Percentiles rank a stretch among this genome's conserved stretches.
Evolutionary conservation across 176 grass and related monocot genomes (phyloP).

Genomic region (Thinopyrum elongatum): DNA sequence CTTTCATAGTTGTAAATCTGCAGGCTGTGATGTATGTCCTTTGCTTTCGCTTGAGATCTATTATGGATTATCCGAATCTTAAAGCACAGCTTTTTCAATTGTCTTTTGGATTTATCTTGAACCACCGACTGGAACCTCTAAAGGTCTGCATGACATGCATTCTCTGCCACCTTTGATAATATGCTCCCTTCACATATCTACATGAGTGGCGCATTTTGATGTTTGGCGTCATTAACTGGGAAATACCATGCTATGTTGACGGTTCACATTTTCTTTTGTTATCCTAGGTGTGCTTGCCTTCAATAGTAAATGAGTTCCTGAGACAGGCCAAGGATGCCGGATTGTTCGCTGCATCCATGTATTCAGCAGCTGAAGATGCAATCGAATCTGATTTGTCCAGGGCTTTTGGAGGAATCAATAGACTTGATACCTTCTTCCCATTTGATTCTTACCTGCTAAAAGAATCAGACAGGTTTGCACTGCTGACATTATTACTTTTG

Average conservation of each 20-base stretch:
- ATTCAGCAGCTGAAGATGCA: constrained; percentile 36
- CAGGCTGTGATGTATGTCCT: constrained; percentile 91
- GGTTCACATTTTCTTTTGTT: not conserved
- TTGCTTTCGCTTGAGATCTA: constrained; percentile 90
- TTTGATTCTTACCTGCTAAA: constrained; percentile 91
- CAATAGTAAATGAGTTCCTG: constrained; percentile 79
- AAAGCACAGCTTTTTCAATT: constrained; percentile 51
- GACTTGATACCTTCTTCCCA: constrained; percentile 89
- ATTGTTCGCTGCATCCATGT: constrained; percentile 38
- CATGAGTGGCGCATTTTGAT: not conserved
- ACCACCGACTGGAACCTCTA: constrained; percentile 59
- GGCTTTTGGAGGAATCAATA: constrained; percentile 68
- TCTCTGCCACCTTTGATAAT: not conserved
- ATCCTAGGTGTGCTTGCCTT: constrained; percentile 76
- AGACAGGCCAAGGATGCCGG: constrained; percentile 64
- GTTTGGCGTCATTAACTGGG: not conserved
- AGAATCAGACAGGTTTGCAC: constrained; percentile 83
- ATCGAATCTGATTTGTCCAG: constrained; percentile 72
- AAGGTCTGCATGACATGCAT: constrained; percentile 48
- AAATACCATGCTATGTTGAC: not conserved
- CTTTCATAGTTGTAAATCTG: constrained; percentile 11
- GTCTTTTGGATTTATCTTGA: constrained; percentile 51
- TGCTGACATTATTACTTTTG: constrained; percentile 1
- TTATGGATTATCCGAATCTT: constrained; percentile 56
- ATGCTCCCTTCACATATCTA: not conserved